Percentiles rank a stretch among this genome's conserved stretches.
These are phyloP conservation scores for Citropsis articulata DNA, from an alignment of 345 rosid genomes.

Conservation along the genomic window DNA sequence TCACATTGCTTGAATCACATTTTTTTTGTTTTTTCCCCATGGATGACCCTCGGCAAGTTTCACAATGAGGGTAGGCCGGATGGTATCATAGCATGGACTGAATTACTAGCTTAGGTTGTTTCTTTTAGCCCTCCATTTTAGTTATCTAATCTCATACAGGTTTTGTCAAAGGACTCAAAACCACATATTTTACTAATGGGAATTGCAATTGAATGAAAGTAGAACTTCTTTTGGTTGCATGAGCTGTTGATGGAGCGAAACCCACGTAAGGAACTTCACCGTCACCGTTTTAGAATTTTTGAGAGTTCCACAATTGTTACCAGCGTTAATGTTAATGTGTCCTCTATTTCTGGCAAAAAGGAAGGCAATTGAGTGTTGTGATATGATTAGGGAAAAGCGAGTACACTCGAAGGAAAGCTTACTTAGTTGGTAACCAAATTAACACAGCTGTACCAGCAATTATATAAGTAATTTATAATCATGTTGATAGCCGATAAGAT, in stretches of 20 bases:
- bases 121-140: background rate
- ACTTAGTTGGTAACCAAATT: background rate
- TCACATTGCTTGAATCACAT: background rate
- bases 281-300: background rate
- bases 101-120: background rate
- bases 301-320: background rate
- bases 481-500: no score
- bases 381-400: no score
- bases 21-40: background rate
- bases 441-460: background rate
- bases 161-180: background rate
- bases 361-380: no score
- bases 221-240: no score
- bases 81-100: background rate
- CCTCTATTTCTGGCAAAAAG: no score
- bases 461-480: no score
- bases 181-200: background rate
- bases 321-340: background rate
- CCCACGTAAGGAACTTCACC: background rate
- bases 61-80: background rate
- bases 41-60: background rate
- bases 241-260: no score
- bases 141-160: background rate
- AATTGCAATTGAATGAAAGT: no score
- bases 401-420: background rate